phyloP scores from a whole-genome alignment of 768 basidiomycete species.

The Tylopilus felleus region DNA sequence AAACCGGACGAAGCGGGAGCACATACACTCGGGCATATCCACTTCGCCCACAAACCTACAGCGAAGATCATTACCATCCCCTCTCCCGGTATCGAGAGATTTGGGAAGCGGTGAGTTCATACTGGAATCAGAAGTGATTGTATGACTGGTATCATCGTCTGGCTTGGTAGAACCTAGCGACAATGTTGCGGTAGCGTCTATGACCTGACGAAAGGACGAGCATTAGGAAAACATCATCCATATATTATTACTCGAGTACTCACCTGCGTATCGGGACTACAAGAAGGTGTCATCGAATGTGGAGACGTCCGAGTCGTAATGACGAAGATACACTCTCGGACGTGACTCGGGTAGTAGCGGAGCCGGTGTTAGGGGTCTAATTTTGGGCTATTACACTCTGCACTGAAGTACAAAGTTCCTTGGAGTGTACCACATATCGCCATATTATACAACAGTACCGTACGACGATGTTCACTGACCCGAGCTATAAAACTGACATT shows the following conservation, averaged over 20 bases:
- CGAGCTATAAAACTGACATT: too few relatives aligned
- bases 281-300: not conserved
- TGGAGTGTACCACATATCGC: too few relatives aligned
- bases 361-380: conserved; percentile 9
- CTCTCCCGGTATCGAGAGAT: not conserved
- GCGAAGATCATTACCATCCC: not conserved
- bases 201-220: conserved; percentile 4
- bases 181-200: conserved; percentile 1
- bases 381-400: not conserved
- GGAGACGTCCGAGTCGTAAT: not conserved
- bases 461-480: not conserved
- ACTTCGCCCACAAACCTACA: conserved; percentile 18
- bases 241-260: not conserved
- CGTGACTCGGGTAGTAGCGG: not conserved
- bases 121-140: not conserved
- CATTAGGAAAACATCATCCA: too few relatives aligned
- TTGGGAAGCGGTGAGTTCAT: not conserved
- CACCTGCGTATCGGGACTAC: conserved; percentile 3
- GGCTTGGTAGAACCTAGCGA: conserved; percentile 3
- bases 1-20: not conserved
- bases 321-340: too few relatives aligned
- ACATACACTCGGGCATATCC: conserved; percentile 19
- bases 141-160: not conserved
- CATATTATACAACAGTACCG: not conserved
- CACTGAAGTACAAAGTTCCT: too few relatives aligned